Evolutionary conservation across 2,329 filamentous ascomycete species (phyloP), one percentile per base, ranked within the genome.

Genomic region (Aspergillus sp.): DNA sequence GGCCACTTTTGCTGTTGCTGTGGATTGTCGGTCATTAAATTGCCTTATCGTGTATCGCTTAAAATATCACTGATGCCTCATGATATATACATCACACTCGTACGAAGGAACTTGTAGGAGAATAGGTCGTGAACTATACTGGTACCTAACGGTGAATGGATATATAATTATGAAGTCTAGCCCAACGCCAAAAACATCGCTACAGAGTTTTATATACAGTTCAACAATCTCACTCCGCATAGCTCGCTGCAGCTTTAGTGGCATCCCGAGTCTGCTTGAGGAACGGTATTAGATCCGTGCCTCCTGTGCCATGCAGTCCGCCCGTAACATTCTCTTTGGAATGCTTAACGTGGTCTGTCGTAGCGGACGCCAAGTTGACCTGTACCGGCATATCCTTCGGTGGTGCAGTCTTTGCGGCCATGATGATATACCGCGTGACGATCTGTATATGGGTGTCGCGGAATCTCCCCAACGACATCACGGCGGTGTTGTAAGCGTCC

Each of bases 381-480:
- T 47, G 66, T 53, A 47, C 62, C 42, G 32, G 51, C 11, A 51
- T 52, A 17, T 55, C 54, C 13, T 23, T 34, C 4, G 60, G 61
- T 9, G 54, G 50, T 17, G 55, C 55, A 5, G 47, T 55, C 50
- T 63, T 64, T 2, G 72, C 66, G 0, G 77, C 76, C 42, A 77
- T 71, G 46, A 82, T 74, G 50, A 82, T 80, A 56, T 81, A 82
- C 38, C 78, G 66, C 1, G 79, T 76, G 1, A 82, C 80, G 20
- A 82, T 73, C 52, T 76, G 73, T 42, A 82, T 78, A 53, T 82
- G 80, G 45, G 73, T 75, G 53, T 80, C 76, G 0, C 80, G 75
- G 56, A 82, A 80, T 0, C 62, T 58, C 4, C 72, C 73, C 11
- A 82, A 64, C 9, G 74, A 70, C 45, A 73, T 63, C 0, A 80